phyloP scores from a whole-genome alignment of 352 stramenopile genomes.

The Phytophthora sp. region DNA sequence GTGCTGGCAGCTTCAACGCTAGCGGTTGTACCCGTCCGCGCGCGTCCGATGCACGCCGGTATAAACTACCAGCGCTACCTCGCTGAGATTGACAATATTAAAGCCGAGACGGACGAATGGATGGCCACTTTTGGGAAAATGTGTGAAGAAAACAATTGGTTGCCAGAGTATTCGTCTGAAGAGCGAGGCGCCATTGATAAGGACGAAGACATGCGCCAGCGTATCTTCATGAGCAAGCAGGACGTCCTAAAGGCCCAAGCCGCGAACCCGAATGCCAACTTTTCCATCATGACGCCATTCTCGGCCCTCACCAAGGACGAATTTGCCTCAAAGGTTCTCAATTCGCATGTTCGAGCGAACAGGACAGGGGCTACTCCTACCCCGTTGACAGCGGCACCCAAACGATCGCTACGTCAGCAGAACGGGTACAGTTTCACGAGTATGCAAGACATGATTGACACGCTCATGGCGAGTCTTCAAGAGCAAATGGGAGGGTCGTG shows the following conservation, averaged over 20 bases:
- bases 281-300: conserved; percentile 52
- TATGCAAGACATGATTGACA: conserved; percentile 34
- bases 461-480: conserved; percentile 29
- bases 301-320: conserved; percentile 48
- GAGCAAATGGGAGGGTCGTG: conserved; percentile 30
- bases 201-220: conserved; percentile 40
- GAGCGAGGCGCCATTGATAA: conserved; percentile 28
- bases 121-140: conserved; percentile 21
- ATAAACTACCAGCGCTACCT: conserved; percentile 54
- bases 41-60: conserved; percentile 36
- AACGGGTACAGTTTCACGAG: conserved; percentile 31
- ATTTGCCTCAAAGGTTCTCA: conserved; percentile 41
- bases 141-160: conserved; percentile 29
- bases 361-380: conserved; percentile 1
- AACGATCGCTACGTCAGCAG: conserved; percentile 30
- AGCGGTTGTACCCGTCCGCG: background rate
- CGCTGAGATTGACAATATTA: conserved; percentile 25
- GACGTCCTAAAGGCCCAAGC: conserved; percentile 28
- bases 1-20: conserved; percentile 19
- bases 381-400: conserved; percentile 11
- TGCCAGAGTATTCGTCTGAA: conserved; percentile 29
- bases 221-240: conserved; percentile 46
- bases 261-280: conserved; percentile 43
- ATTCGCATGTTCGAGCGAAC: conserved; percentile 31
- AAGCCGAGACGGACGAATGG: conserved; percentile 29